Evolutionary conservation across 2,329 filamentous ascomycete species (phyloP).

Genomic region (Blastomyces silverae): DNA sequence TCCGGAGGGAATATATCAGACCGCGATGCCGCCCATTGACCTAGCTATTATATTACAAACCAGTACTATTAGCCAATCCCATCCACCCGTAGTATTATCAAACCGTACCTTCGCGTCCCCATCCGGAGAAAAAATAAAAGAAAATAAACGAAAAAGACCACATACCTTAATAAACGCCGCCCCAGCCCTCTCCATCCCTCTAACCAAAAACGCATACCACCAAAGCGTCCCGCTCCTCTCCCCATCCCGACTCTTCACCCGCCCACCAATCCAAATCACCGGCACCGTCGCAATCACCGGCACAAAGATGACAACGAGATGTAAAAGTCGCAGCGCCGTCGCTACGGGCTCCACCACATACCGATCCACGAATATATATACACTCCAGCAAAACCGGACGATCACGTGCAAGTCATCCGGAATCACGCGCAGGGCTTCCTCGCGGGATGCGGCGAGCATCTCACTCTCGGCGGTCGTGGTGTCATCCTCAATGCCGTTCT

Average conservation of each 20-base stretch:
- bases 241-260: slow-evolving; percentile 58
- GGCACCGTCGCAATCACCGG: slow-evolving; percentile 79
- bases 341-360: slow-evolving; percentile 66
- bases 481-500: slow-evolving; percentile 44
- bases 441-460: slow-evolving; percentile 75
- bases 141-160: background rate
- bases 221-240: slow-evolving; percentile 77
- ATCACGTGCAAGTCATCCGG: slow-evolving; percentile 56
- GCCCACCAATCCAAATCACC: slow-evolving; percentile 67
- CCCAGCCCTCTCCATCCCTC: slow-evolving; percentile 83
- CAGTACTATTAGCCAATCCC: slow-evolving; percentile 15
- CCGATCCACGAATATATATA: slow-evolving; percentile 61
- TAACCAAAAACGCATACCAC: slow-evolving; percentile 90
- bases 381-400: slow-evolving; percentile 50
- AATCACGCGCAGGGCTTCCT: slow-evolving; percentile 67
- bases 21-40: slow-evolving; percentile 95
- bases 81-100: background rate
- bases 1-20: slow-evolving; percentile 93
- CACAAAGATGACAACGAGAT: slow-evolving; percentile 81
- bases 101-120: background rate
- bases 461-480: slow-evolving; percentile 69
- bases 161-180: slow-evolving; percentile 92
- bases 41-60: slow-evolving; percentile 53
- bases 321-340: slow-evolving; percentile 79
- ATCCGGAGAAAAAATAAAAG: background rate